Conservation (phyloP, 2,329 filamentous ascomycete species). For the Mariannaea sp. region DNA sequence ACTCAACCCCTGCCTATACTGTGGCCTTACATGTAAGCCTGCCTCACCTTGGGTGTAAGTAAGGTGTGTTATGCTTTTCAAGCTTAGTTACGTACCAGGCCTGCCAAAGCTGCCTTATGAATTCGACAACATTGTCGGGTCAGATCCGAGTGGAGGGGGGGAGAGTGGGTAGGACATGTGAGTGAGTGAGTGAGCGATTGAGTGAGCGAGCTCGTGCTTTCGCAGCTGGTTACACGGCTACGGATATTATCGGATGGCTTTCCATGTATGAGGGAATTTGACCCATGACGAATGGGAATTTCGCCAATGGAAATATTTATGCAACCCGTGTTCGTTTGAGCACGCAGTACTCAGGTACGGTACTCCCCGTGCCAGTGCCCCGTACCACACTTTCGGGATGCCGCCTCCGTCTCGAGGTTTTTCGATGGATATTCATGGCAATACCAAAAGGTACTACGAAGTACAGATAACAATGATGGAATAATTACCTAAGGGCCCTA, state of each 20-base stretch:
- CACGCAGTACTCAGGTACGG: neutral
- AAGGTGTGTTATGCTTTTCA: no score
- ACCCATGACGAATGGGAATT: neutral
- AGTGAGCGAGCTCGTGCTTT: neutral
- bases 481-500: no score
- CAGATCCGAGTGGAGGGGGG: no score
- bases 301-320: neutral
- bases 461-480: no score
- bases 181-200: no score
- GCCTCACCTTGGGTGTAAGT: no score
- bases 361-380: neutral
- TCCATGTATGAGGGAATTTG: neutral
- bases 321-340: neutral
- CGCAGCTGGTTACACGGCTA: neutral
- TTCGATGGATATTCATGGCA: no score
- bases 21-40: no score
- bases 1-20: neutral
- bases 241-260: neutral
- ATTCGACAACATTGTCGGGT: neutral
- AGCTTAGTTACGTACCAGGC: no score
- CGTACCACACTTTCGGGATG: neutral
- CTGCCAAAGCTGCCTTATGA: neutral
- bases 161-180: no score
- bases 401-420: no score
- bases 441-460: no score